Evolutionary conservation across 148 eudicot genomes (phyloP).

Genomic region (Persicaria tinctoria): DNA sequence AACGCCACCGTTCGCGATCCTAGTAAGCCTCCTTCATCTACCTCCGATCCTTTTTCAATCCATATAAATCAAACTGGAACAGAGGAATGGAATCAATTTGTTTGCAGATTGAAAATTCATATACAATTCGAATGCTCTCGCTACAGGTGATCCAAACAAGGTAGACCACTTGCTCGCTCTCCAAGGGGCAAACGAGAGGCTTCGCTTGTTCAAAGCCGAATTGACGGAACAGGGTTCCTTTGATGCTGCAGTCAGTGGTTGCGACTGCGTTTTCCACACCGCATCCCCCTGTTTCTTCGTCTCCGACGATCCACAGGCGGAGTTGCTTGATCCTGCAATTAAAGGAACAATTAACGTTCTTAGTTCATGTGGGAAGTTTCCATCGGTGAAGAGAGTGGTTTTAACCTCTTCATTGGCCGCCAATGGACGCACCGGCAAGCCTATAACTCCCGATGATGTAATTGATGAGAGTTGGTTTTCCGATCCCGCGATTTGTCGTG

Average conservation of each 20-base stretch:
- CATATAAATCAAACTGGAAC: too few species aligned
- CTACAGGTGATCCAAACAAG: conserved; percentile 16
- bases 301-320: conserved; percentile 22
- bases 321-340: conserved; percentile 47
- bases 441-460: conserved; percentile 13
- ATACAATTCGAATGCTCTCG: too few species aligned
- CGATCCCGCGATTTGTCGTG: not conserved
- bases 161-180: conserved; percentile 17
- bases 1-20: not conserved
- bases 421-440: conserved; percentile 3
- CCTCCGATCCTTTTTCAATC: too few species aligned
- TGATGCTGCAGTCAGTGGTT: conserved; percentile 35
- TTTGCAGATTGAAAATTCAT: too few species aligned
- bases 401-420: conserved; percentile 42
- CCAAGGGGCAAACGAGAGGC: conserved; percentile 24
- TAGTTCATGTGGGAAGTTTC: conserved; percentile 30
- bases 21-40: not conserved
- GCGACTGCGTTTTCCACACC: conserved; percentile 37
- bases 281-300: conserved; percentile 26
- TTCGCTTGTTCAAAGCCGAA: conserved; percentile 20
- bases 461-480: conserved; percentile 13
- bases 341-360: conserved; percentile 59
- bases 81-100: too few species aligned
- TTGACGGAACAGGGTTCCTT: conserved; percentile 25
- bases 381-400: conserved; percentile 36